Evolutionary conservation across 1,284 basidiomycete genomes (phyloP), one percentile per base, ranked within the genome.

Genomic region (Leccinum insolens): DNA sequence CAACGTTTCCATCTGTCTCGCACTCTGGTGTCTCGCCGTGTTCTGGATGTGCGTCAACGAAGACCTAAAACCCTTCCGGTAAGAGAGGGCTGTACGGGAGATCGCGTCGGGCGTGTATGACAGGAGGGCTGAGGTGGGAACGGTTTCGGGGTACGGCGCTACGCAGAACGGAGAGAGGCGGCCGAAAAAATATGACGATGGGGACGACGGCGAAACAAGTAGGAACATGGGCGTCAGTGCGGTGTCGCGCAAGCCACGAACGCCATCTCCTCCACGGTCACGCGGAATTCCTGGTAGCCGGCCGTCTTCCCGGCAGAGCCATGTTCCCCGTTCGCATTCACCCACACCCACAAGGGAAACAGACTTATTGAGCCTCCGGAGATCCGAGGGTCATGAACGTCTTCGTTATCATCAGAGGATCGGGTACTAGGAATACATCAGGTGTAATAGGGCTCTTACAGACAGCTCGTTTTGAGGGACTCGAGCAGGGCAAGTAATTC

Each of bases 11-110:
- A 93, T 95, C 68, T 89, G 88, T 77, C 81, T 89, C 67, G 90
- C 89, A 52, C 79, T 95, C 20, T 95, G 95, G 82, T 97, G 95
- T 74, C 85, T 98, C 61, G 96, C 95, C 0, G 91, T 97, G 82
- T 98, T 98, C 80, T 98, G 96, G 96, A 87, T 96, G 65, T 94
- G 93, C 69, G 93, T 96, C 4, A 90, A 87, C 74, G 84, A 90
- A 34, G 95, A 97, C 76, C 81, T 98, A 60, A 92, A 92, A 78
- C 94, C 95, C 3, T 96, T 96, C 82, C 85, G 94, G 87, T 91
- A 76, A 71, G 74, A 68, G 49, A 66, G 76, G 28, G 69, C 77
- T 12, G 77, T 78, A 58, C 70, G 70, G 17, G 77, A 79, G n/a
- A 70, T 78, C 2, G n/a, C 61, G 4, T 66, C 66, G 31, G 31